Evolutionary conservation across 768 basidiomycete species (phyloP).

Genomic region (Tricholoma terreum): DNA sequence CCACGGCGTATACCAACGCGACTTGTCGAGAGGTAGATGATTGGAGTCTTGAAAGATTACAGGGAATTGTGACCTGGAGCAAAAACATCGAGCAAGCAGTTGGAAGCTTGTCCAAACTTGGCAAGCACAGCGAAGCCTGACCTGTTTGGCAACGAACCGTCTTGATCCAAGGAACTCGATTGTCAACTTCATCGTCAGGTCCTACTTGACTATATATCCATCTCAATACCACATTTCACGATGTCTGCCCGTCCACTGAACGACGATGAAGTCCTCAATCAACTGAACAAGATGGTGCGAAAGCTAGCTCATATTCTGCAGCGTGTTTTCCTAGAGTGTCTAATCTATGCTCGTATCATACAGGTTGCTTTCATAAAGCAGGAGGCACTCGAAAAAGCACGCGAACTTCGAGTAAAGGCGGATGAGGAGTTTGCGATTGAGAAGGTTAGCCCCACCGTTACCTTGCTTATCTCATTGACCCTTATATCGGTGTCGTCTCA

Average conservation of each 20-base stretch:
- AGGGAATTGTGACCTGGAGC: no score
- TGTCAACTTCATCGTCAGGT: no score
- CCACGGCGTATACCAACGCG: no score
- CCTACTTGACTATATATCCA: background rate
- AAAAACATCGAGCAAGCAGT: no score
- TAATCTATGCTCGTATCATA: slow-evolving; percentile 8
- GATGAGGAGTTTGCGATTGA: slow-evolving; percentile 99
- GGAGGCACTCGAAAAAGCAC: slow-evolving; percentile 94
- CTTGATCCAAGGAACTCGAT: no score
- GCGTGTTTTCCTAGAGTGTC: slow-evolving; percentile 7
- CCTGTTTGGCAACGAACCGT: no score
- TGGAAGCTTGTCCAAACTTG: no score
- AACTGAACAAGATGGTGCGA: slow-evolving; percentile 98
- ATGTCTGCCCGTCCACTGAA: slow-evolving; percentile 82
- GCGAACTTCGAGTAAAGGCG: slow-evolving; percentile 96
- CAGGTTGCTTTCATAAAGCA: slow-evolving; percentile 99
- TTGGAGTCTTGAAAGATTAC: no score
- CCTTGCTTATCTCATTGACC: background rate
- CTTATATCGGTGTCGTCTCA: slow-evolving; percentile 25
- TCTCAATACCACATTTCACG: slow-evolving; percentile 9
- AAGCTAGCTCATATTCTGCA: background rate
- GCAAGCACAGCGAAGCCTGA: no score
- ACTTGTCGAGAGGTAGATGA: no score
- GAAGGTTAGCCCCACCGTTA: slow-evolving; percentile 52
- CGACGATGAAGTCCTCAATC: slow-evolving; percentile 91